A percentile compares a stretch with the other conserved stretches of the same genome.
Evolutionary conservation across 2,329 filamentous ascomycete genomes (phyloP).

Genomic region (Pyricularia grisea): DNA sequence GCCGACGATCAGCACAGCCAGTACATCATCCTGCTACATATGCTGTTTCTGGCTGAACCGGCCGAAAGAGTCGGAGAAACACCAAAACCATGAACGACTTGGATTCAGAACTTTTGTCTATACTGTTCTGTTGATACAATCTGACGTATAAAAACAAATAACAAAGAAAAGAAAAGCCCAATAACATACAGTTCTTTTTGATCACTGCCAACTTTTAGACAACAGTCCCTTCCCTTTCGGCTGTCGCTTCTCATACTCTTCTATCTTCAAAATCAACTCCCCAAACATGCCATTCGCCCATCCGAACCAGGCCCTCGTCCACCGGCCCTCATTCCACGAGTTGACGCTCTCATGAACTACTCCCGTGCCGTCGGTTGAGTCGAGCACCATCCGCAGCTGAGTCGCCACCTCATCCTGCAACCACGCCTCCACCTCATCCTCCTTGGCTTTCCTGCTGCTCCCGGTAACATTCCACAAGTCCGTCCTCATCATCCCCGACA

Average conservation of each 20-base stretch:
- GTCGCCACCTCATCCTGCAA: constrained; percentile 20
- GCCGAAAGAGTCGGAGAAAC: too few species aligned
- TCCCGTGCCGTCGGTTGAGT: constrained; percentile 30
- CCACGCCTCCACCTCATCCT: constrained; percentile 1
- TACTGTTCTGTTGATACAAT: not conserved
- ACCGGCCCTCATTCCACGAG: constrained; percentile 27
- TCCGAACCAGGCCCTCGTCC: constrained; percentile 35
- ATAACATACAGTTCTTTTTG: too few species aligned
- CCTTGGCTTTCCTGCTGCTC: constrained; percentile 12
- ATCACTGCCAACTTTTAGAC: constrained; percentile 19
- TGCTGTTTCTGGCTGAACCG: not conserved
- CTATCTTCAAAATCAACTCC: constrained; percentile 26
- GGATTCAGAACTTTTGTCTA: not conserved
- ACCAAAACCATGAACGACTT: too few species aligned
- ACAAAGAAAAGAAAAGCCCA: not conserved
- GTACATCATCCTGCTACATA: not conserved
- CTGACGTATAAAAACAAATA: not conserved
- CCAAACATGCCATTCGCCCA: constrained; percentile 34
- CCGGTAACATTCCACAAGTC: constrained; percentile 8
- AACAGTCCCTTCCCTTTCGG: constrained; percentile 15
- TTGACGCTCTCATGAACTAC: constrained; percentile 40
- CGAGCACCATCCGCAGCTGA: constrained; percentile 26
- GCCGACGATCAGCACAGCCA: not conserved
- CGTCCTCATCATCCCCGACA: constrained; percentile 8
- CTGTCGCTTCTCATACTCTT: constrained; percentile 17